phyloP scores from a whole-genome alignment of 345 rosid species.

The Adansonia digitata region DNA sequence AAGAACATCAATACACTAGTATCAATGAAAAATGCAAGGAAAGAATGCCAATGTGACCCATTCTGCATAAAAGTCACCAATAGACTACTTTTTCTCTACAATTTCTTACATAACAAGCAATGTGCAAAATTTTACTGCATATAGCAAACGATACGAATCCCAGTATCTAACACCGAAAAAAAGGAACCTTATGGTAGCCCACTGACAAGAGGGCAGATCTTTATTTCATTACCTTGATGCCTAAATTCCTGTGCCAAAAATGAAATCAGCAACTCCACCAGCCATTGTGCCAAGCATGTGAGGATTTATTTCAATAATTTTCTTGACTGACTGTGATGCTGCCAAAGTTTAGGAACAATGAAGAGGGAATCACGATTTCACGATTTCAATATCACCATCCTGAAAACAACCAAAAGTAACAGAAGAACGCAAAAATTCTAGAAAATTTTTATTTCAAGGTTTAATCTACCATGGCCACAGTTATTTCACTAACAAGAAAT shows the following conservation, averaged over 20 bases:
- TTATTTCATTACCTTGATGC: constrained; percentile 49
- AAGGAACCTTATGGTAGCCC: background rate
- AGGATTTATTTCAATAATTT: constrained; percentile 77
- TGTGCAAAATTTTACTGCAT: background rate
- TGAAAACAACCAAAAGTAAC: background rate
- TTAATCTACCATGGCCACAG: background rate
- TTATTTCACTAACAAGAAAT: too few species aligned
- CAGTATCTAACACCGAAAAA: background rate
- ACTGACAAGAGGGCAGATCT: background rate
- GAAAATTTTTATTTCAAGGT: background rate
- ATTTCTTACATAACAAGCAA: background rate
- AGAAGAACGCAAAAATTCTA: background rate
- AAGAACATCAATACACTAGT: background rate
- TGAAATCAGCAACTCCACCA: constrained; percentile 87
- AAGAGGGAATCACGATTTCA: background rate
- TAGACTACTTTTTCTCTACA: background rate
- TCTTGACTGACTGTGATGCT: constrained; percentile 80
- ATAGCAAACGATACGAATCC: background rate
- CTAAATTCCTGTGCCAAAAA: constrained; percentile 79
- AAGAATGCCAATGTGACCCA: background rate
- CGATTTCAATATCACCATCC: background rate
- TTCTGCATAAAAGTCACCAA: background rate
- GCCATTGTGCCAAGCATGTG: constrained; percentile 89
- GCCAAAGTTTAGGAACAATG: constrained; percentile 9
- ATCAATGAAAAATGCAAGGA: background rate